Evolutionary conservation across 2,329 filamentous ascomycete species (phyloP), one percentile per base, ranked within the genome.

Genomic region (Nemania sp.): DNA sequence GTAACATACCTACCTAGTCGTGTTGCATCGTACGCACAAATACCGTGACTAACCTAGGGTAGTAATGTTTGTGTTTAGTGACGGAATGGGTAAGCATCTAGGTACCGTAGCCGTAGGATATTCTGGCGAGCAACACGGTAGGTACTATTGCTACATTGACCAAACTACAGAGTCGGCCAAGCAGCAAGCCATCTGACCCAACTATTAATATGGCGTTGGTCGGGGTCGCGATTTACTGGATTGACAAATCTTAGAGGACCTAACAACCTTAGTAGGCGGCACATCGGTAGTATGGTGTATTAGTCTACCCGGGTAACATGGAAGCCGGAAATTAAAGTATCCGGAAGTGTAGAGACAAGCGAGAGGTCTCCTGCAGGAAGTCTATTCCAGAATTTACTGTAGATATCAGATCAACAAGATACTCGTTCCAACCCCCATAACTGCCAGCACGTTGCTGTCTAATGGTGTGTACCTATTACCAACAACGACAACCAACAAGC

Each of bases 211-310:
- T 22, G 18, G 20, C 43, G 18, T 47, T 20, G 18, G 43, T 47
- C 15, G 18, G 43, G 20, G 43, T 20, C 57, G 52, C 26, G 22
- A 64, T 58, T 20, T 32, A 26, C 29, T 41, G 27, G 38, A 49
- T 51, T 57, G 61, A 63, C 52, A 63, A 63, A 63, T 66, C 63
- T 29, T 51, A 56, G 57, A 43, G 29, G 5, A 32, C 29, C 29
- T 32, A 32, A 32, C 29, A 5, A 32, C 29, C 29, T 32, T 32
- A 32, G 56, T 59, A 24, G 32, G 11, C 11, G 32, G 32, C 11
- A 35, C 32, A 35, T 35, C 13, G 11, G 35, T 13, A 13, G 35
- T 41, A 11, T 41, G 35, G 35, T 41, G 35, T 41, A 13, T n/a
- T 41, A 41, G 35, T 41, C 35, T 41, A 41, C 11, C 11, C 15